Percentiles rank a stretch among this genome's conserved stretches.
Conservation (phyloP, 1,139 yeast genomes). For the Lodderomyces parapsilosis region DNA sequence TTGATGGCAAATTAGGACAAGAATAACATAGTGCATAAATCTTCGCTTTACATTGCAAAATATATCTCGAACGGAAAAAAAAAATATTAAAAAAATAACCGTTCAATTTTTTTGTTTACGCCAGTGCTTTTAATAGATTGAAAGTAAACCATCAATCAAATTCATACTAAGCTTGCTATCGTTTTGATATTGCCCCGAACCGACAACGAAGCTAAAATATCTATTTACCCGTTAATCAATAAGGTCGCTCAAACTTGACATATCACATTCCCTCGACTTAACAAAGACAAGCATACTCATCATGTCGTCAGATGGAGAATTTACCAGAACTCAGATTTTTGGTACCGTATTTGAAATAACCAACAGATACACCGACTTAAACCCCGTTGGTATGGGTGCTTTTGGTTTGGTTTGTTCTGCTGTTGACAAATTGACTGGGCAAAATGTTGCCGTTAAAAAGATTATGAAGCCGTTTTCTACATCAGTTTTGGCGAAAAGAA, state of each 20-base stretch:
- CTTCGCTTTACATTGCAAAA: no score
- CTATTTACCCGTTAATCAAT: no score
- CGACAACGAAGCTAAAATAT: no score
- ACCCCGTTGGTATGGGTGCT: conserved; percentile 99
- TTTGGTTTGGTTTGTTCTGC: conserved; percentile 98
- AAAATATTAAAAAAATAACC: neutral
- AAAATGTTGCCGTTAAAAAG: conserved; percentile 94
- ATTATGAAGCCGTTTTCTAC: conserved; percentile 97
- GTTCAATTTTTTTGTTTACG: neutral
- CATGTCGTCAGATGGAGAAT: conserved; percentile 46
- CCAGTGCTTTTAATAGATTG: neutral
- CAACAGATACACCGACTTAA: conserved; percentile 82
- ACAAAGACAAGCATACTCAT: neutral
- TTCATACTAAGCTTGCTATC: no score
- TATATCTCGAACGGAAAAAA: neutral
- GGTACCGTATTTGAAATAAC: conserved; percentile 96
- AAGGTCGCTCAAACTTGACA: no score
- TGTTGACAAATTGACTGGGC: conserved; percentile 83
- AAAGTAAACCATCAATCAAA: neutral
- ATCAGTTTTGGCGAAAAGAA: conserved; percentile 90
- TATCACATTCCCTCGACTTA: no score
- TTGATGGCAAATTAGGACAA: no score
- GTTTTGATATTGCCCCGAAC: no score
- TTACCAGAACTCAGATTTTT: conserved; percentile 58
- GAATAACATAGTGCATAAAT: no score